Conservation (phyloP, 805 yeast genomes). For the Helenozyma baotianmanensis region DNA sequence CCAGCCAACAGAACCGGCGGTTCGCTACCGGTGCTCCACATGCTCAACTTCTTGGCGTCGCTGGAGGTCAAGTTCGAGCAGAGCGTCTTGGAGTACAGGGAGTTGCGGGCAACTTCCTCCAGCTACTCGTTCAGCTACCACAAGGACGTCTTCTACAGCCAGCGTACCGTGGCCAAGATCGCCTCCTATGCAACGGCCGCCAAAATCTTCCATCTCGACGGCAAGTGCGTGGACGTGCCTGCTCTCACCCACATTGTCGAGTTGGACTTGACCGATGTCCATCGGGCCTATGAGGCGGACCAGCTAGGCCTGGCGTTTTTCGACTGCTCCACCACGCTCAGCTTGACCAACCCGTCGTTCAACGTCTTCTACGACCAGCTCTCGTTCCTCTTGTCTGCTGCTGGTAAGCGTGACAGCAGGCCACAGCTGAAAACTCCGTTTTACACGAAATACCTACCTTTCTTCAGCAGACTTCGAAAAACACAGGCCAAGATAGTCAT, state of each 20-base stretch:
- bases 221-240: constrained; percentile 32
- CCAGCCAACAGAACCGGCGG: too few relatives aligned
- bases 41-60: constrained; percentile 7
- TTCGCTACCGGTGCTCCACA: too few relatives aligned
- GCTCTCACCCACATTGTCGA: constrained; percentile 25
- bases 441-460: too few relatives aligned
- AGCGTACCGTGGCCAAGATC: constrained; percentile 10
- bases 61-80: constrained; percentile 14
- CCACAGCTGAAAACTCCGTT: too few relatives aligned
- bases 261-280: constrained; percentile 20
- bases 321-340: constrained; percentile 17
- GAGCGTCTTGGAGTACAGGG: constrained; percentile 9
- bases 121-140: constrained; percentile 10
- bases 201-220: constrained; percentile 25
- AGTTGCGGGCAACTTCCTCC: constrained; percentile 8
- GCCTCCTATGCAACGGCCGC: constrained; percentile 25
- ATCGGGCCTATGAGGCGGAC: constrained; percentile 14
- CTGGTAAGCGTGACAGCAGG: too few relatives aligned
- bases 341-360: constrained; percentile 31
- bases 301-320: constrained; percentile 7
- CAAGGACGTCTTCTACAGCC: constrained; percentile 11
- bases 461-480: too few relatives aligned
- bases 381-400: too few relatives aligned
- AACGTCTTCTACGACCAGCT: constrained; percentile 37
- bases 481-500: constrained; percentile 23